phyloP scores from a whole-genome alignment of 768 basidiomycete species.

The Suillus plorans region DNA sequence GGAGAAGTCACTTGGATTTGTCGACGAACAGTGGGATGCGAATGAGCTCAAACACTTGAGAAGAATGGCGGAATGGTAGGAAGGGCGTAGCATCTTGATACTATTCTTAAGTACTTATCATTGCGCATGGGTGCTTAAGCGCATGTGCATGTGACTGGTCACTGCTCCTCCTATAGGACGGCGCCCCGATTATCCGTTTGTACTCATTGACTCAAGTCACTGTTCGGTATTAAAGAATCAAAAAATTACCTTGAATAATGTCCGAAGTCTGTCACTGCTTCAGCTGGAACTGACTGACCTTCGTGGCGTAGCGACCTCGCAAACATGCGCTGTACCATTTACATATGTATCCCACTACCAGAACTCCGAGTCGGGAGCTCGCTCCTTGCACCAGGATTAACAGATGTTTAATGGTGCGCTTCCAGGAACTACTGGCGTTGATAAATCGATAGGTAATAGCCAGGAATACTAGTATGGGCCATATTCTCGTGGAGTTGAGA shows the following conservation, averaged over 20 bases:
- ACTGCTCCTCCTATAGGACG: neutral
- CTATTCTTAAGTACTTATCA: neutral
- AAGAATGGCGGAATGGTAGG: neutral
- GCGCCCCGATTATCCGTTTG: neutral
- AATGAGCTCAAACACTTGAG: neutral
- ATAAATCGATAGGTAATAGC: neutral
- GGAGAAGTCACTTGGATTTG: neutral
- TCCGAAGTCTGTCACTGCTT: neutral
- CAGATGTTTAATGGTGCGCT: neutral
- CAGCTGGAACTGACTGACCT: neutral
- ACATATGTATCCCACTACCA: neutral
- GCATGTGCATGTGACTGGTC: slow-evolving; percentile 1
- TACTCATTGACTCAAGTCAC: neutral
- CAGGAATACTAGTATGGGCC: neutral
- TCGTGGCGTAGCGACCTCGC: neutral
- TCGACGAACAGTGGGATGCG: neutral
- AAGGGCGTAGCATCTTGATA: neutral
- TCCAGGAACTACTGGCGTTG: neutral
- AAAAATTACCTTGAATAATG: neutral
- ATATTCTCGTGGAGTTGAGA: neutral
- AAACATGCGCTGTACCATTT: neutral
- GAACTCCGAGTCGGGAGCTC: neutral
- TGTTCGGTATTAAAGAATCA: neutral
- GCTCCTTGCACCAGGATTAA: neutral
- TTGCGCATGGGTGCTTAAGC: no score